phyloP scores from a whole-genome alignment of 2,329 filamentous ascomycete species.

The Xylariaceae sp. region DNA sequence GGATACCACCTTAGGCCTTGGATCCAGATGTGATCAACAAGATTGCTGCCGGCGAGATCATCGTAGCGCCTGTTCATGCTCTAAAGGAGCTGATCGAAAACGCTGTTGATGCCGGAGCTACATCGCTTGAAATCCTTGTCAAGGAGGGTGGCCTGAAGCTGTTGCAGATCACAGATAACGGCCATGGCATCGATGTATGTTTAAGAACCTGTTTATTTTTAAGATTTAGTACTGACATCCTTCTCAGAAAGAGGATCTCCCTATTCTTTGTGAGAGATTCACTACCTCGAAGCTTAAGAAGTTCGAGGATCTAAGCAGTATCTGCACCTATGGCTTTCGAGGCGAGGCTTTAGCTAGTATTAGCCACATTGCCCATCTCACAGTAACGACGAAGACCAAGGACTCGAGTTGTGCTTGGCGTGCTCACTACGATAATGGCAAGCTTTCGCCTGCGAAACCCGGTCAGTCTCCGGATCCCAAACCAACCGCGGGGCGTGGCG shows the following conservation, averaged over 20 bases:
- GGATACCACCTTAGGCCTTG: slow-evolving; percentile 56
- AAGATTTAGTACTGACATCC: slow-evolving; percentile 21
- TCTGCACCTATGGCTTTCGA: slow-evolving; percentile 95
- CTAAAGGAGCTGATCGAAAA: slow-evolving; percentile 97
- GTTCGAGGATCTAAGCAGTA: slow-evolving; percentile 86
- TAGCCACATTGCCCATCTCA: slow-evolving; percentile 94
- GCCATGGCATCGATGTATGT: slow-evolving; percentile 84
- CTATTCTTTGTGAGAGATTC: slow-evolving; percentile 90
- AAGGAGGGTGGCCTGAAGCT: slow-evolving; percentile 95
- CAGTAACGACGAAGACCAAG: slow-evolving; percentile 88
- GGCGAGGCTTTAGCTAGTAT: slow-evolving; percentile 96
- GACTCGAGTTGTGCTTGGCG: slow-evolving; percentile 86
- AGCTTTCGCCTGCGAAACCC: slow-evolving; percentile 75
- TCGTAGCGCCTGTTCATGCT: slow-evolving; percentile 92
- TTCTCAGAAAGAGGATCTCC: slow-evolving; percentile 75
- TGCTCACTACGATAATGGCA: slow-evolving; percentile 80
- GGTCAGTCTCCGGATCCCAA: slow-evolving; percentile 83
- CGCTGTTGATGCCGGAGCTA: slow-evolving; percentile 93
- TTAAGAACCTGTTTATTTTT: neutral
- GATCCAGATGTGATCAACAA: slow-evolving; percentile 96
- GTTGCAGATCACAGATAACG: slow-evolving; percentile 95
- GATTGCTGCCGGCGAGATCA: slow-evolving; percentile 96
- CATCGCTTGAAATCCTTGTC: slow-evolving; percentile 80
- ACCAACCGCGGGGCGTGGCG: slow-evolving; percentile 76
- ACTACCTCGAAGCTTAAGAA: slow-evolving; percentile 93